A percentile compares a stretch with the other conserved stretches of the same genome.
phyloP scores from a whole-genome alignment of 140 eudicot species.

The Anethum foeniculum region DNA sequence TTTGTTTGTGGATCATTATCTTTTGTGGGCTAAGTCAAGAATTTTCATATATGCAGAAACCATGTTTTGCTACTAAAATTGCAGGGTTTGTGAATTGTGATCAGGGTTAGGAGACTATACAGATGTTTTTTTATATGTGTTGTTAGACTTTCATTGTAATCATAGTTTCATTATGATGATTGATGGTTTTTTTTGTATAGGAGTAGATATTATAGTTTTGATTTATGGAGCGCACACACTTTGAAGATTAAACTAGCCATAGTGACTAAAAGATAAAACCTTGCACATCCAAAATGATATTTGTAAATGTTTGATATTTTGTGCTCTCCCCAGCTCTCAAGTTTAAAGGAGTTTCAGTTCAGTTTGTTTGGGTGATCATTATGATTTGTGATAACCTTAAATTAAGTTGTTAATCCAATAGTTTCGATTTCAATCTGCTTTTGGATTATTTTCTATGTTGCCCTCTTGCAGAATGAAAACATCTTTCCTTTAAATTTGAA shows the following conservation, averaged over 20 bases:
- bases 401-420: not conserved
- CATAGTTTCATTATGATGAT: not conserved
- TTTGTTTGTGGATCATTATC: not conserved
- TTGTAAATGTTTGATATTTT: not conserved
- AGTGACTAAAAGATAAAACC: not conserved
- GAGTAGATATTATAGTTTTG: not conserved
- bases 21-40: not conserved
- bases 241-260: not conserved
- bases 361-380: not conserved
- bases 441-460: not conserved
- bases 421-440: not conserved
- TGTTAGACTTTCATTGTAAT: not conserved
- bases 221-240: no score
- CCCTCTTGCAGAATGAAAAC: not conserved
- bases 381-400: not conserved
- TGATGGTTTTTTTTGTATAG: no score
- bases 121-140: not conserved
- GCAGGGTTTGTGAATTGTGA: not conserved
- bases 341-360: not conserved
- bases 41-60: not conserved
- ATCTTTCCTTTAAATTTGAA: not conserved
- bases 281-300: not conserved
- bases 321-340: not conserved
- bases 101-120: not conserved
- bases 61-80: not conserved